Evolutionary conservation across 306 rosid genomes (phyloP), one percentile per base, ranked within the genome.

Genomic region (Cyamopsis tetragonoloba): DNA sequence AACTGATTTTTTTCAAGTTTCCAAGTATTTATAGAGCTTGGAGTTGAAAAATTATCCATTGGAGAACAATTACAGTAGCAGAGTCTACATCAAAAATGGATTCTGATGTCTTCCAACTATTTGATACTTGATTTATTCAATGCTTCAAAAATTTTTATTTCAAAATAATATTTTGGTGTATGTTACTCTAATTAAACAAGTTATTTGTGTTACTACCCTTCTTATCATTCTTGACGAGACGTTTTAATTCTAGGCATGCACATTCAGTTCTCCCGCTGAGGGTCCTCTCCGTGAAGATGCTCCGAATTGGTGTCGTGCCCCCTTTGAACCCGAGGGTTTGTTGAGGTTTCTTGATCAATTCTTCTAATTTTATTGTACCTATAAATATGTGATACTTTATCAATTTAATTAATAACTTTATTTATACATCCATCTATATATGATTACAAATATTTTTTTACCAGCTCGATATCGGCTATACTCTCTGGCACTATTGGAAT

Each of bases 281-380:
- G 93, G 88, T 47, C 76, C 70, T 15, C 62, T 83, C 19, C 83
- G 96, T 4, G 24, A 75, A 12, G 87, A 79, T 17, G 95, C 96
- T 50, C 92, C 98, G 11, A 67, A 47, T 71, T 89, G 96, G 96
- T 92, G 98, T 65, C 83, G 6, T 4, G 92, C 85, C 53, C 96
- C 98, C 3, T 89, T 85, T 61, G 98, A 92, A 76, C 98, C 98
- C 0, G 98, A 92, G 71, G 96, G 96, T 47, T 72, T 92, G 51
- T 65, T 91, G 77, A 88, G 97, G 90, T 82, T 35, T 46, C 12
- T 9, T 48, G 68, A 28, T 14, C 8, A 4, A 37, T 39, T 3
- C 41, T 23, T n/a, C 20, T 28, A 47, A 26, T 31, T 49, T 4
- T 9, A 13, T 54, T 43, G 9, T 31, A 7, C 38, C 9, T 12